A percentile compares a stretch with the other conserved stretches of the same genome.
Conservation (phyloP, 768 basidiomycete genomes). For the Amanita jacksonii region DNA sequence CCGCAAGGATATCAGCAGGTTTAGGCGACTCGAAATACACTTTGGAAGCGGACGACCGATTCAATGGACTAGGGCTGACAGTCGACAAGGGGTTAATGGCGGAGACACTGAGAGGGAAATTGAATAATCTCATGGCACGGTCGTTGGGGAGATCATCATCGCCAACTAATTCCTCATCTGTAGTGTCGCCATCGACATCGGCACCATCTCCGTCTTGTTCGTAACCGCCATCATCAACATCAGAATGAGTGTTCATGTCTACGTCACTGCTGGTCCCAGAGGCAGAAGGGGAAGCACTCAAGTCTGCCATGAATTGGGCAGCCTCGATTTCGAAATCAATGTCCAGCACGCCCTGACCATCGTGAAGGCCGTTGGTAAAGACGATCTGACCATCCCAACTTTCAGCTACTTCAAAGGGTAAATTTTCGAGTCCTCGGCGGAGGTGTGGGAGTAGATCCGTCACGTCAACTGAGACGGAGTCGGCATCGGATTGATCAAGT, state of each 20-base stretch:
- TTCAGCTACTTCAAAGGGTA: constrained; percentile 59
- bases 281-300: constrained; percentile 37
- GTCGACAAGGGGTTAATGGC: constrained; percentile 73
- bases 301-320: constrained; percentile 39
- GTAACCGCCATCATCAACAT: constrained; percentile 35
- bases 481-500: constrained; percentile 34
- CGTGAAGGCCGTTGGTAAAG: constrained; percentile 54
- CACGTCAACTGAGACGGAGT: constrained; percentile 24
- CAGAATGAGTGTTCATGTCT: constrained; percentile 30
- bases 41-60: constrained; percentile 11
- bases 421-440: constrained; percentile 25
- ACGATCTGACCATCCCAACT: constrained; percentile 70
- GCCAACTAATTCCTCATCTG: constrained; percentile 79
- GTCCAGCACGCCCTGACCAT: constrained; percentile 53
- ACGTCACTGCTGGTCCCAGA: constrained; percentile 40
- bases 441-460: constrained; percentile 20
- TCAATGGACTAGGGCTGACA: constrained; percentile 35
- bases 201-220: constrained; percentile 40
- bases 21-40: constrained; percentile 35
- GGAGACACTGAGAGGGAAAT: constrained; percentile 50
- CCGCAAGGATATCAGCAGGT: constrained; percentile 62
- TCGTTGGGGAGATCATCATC: constrained; percentile 63
- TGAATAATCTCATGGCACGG: constrained; percentile 67
- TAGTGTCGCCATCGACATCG: constrained; percentile 65
- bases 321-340: constrained; percentile 63